Conservation (phyloP, 2,329 filamentous ascomycete genomes). For the Beauveria sp. region DNA sequence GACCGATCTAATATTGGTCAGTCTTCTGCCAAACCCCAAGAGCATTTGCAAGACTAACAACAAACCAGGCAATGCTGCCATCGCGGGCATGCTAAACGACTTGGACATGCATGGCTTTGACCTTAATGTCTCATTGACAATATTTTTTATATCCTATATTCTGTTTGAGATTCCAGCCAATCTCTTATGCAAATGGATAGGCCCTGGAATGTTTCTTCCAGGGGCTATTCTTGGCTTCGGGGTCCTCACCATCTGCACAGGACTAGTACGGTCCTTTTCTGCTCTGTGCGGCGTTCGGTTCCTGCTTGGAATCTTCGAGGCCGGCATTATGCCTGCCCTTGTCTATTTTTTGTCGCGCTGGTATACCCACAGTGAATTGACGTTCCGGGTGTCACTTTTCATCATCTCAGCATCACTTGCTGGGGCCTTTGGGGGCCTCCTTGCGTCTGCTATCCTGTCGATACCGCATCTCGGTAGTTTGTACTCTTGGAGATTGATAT, state of each 20-base stretch:
- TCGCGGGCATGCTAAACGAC: slow-evolving; percentile 51
- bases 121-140: slow-evolving; percentile 53
- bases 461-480: slow-evolving; percentile 49
- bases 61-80: slow-evolving; percentile 45
- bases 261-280: slow-evolving; percentile 46
- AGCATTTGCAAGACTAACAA: neutral
- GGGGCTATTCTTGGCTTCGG: slow-evolving; percentile 50
- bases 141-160: slow-evolving; percentile 61
- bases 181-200: slow-evolving; percentile 55
- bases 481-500: slow-evolving; percentile 61
- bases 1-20: slow-evolving; percentile 59
- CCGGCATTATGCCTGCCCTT: slow-evolving; percentile 58
- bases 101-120: slow-evolving; percentile 48
- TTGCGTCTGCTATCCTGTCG: slow-evolving; percentile 54
- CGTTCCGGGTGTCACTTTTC: slow-evolving; percentile 56
- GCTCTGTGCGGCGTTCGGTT: slow-evolving; percentile 49
- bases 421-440: slow-evolving; percentile 59
- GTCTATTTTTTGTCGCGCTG: slow-evolving; percentile 58
- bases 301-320: slow-evolving; percentile 53
- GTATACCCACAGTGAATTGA: slow-evolving; percentile 56
- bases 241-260: slow-evolving; percentile 51
- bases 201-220: slow-evolving; percentile 59
- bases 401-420: slow-evolving; percentile 59
- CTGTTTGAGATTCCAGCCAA: slow-evolving; percentile 58
- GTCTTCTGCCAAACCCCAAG: slow-evolving; percentile 1